A percentile compares a stretch with the other conserved stretches of the same genome.
Conservation (phyloP, 306 rosid genomes). For the Lotus japonicus region DNA sequence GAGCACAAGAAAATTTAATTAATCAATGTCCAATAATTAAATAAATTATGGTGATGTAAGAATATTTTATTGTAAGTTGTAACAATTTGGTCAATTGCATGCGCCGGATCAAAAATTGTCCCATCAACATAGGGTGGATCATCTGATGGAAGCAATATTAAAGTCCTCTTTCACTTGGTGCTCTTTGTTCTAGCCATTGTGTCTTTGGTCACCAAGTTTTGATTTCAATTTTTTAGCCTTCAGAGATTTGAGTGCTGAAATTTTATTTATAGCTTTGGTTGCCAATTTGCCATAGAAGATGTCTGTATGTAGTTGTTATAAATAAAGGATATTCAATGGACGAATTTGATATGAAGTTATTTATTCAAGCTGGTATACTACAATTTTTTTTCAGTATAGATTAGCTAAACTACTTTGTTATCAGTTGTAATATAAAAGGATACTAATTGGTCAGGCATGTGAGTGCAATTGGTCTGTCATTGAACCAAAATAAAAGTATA, state of each 20-base stretch:
- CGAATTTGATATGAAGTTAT: background rate
- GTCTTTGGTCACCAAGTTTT: conserved; percentile 27
- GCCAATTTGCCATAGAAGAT: background rate
- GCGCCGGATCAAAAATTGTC: conserved; percentile 46
- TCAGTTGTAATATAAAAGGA: too few species aligned
- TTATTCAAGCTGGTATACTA: too few species aligned
- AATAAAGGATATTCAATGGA: background rate
- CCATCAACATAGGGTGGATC: conserved; percentile 37
- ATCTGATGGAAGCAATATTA: conserved; percentile 37
- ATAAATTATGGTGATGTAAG: too few species aligned
- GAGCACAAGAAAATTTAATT: background rate
- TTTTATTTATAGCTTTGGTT: background rate
- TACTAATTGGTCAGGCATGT: too few species aligned
- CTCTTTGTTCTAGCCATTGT: conserved; percentile 31
- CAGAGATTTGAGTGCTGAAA: background rate
- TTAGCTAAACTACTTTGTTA: too few species aligned
- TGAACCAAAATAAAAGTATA: too few species aligned
- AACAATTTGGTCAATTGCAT: conserved; percentile 23
- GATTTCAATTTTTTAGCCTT: conserved; percentile 16
- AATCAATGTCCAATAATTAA: background rate
- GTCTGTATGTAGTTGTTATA: background rate
- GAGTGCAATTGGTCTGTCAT: too few species aligned
- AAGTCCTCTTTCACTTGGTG: conserved; percentile 25
- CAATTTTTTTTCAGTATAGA: too few species aligned
- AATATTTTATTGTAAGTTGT: too few species aligned